Evolutionary conservation across 805 yeast species (phyloP).

Genomic region (Sugiyamaella qingdaonensis): DNA sequence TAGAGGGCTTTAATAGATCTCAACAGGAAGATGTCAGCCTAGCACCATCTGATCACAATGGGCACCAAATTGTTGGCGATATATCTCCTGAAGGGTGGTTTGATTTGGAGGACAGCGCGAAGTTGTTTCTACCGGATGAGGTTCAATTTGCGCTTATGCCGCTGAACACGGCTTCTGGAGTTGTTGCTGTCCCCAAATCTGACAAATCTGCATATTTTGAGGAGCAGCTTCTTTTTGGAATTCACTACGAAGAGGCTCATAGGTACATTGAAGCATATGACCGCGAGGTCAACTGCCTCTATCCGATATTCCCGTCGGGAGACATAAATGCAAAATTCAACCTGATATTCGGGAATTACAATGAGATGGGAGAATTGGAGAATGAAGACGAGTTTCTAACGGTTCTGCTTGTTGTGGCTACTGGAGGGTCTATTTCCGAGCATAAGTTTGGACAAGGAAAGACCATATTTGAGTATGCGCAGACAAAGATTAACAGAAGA

Average conservation of each 20-base stretch:
- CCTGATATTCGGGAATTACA: slow-evolving; percentile 8
- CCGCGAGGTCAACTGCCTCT: slow-evolving; percentile 25
- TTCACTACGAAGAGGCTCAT: slow-evolving; percentile 15
- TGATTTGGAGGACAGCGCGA: neutral
- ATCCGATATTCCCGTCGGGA: slow-evolving; percentile 24
- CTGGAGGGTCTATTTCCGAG: slow-evolving; percentile 20
- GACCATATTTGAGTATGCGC: slow-evolving; percentile 19
- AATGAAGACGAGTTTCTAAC: slow-evolving; percentile 12
- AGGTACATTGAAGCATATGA: slow-evolving; percentile 20
- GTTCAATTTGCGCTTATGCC: neutral
- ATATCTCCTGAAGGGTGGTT: neutral
- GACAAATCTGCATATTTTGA: neutral
- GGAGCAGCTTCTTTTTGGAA: slow-evolving; percentile 5
- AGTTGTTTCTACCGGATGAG: slow-evolving; percentile 5
- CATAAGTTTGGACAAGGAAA: slow-evolving; percentile 14
- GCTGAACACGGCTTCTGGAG: neutral
- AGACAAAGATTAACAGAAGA: slow-evolving; percentile 13
- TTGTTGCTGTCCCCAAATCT: neutral
- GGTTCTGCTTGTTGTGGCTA: slow-evolving; percentile 18
- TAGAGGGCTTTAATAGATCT: no score
- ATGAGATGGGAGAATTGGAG: slow-evolving; percentile 2
- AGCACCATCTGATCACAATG: no score
- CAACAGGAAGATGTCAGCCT: no score
- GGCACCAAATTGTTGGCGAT: no score
- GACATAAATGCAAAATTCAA: slow-evolving; percentile 20